Conservation (phyloP, 495 filamentous ascomycete genomes). For the Penicillium argentinense region DNA sequence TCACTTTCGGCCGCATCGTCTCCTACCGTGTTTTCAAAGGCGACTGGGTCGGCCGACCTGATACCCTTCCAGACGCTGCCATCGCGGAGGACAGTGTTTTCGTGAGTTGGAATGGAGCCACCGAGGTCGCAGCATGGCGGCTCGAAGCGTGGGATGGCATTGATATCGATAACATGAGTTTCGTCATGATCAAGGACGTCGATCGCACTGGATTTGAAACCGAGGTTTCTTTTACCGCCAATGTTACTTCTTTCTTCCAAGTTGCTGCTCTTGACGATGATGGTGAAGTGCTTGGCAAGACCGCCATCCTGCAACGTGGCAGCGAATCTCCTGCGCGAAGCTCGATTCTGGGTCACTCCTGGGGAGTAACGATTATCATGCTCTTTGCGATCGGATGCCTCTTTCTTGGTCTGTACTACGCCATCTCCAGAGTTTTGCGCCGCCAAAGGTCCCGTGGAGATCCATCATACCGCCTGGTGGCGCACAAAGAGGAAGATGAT, state of each 20-base stretch:
- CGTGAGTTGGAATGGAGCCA: slow-evolving; percentile 50
- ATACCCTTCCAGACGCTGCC: slow-evolving; percentile 27
- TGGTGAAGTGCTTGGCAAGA: slow-evolving; percentile 15
- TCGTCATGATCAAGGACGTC: slow-evolving; percentile 8
- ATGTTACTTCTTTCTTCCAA: slow-evolving; percentile 16
- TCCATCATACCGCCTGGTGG: slow-evolving; percentile 16
- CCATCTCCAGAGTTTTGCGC: slow-evolving; percentile 8
- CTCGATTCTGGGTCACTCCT: slow-evolving; percentile 1
- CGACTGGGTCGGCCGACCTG: slow-evolving; percentile 35
- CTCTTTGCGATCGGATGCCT: slow-evolving; percentile 15
- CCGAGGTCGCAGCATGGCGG: slow-evolving; percentile 39
- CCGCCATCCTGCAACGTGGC: slow-evolving; percentile 9
- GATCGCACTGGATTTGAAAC: slow-evolving; percentile 24
- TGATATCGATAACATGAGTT: slow-evolving; percentile 18
- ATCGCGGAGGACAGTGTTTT: slow-evolving; percentile 29
- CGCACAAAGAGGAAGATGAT: slow-evolving; percentile 16
- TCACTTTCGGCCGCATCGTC: slow-evolving; percentile 37
- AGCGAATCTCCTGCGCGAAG: background rate
- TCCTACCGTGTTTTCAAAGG: slow-evolving; percentile 40
- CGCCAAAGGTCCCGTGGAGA: background rate
- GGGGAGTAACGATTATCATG: slow-evolving; percentile 7
- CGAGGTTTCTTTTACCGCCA: slow-evolving; percentile 7
- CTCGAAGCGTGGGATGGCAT: slow-evolving; percentile 32
- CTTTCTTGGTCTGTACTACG: slow-evolving; percentile 12
- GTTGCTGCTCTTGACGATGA: slow-evolving; percentile 16